Evolutionary conservation across 306 rosid species (phyloP).

Genomic region (Sicyos edulis): DNA sequence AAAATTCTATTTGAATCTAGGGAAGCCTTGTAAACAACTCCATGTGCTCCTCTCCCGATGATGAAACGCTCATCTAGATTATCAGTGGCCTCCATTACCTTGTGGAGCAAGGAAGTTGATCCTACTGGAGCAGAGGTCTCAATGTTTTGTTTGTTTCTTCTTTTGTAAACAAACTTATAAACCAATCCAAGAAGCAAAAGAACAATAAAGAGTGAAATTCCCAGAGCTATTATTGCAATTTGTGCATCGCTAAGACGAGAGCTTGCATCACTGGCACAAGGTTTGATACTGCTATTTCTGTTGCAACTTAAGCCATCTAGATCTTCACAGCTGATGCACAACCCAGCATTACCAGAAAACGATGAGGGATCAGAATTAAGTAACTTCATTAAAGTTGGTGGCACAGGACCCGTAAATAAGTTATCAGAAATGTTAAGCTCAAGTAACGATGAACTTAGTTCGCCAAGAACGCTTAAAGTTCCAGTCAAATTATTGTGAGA

Average conservation of each 20-base stretch:
- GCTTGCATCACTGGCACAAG: conserved; percentile 35
- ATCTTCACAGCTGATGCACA: conserved; percentile 45
- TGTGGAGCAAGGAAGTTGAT: conserved; percentile 28
- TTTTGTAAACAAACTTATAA: conserved; percentile 23
- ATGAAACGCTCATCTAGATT: conserved; percentile 49
- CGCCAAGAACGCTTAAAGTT: conserved; percentile 36
- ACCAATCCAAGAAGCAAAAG: conserved; percentile 36
- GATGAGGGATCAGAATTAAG: conserved; percentile 37
- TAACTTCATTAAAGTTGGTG: conserved; percentile 39
- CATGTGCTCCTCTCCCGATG: conserved; percentile 84
- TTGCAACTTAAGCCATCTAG: conserved; percentile 34
- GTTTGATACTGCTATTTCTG: conserved; percentile 28
- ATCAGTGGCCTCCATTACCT: conserved; percentile 54
- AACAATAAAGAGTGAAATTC: conserved; percentile 38
- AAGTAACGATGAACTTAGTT: conserved; percentile 33
- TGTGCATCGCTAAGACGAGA: conserved; percentile 30
- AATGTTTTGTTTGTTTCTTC: conserved; percentile 31
- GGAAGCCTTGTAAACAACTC: conserved; percentile 66
- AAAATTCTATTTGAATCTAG: conserved; percentile 36
- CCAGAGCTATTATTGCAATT: conserved; percentile 50
- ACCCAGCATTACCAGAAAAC: conserved; percentile 51
- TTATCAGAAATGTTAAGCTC: conserved; percentile 58
- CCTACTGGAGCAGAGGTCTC: conserved; percentile 32
- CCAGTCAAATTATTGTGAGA: conserved; percentile 78
- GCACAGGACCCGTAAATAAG: conserved; percentile 55